Evolutionary conservation across 495 filamentous ascomycete species (phyloP).

Genomic region (Melanomma pulvis-pyrius): DNA sequence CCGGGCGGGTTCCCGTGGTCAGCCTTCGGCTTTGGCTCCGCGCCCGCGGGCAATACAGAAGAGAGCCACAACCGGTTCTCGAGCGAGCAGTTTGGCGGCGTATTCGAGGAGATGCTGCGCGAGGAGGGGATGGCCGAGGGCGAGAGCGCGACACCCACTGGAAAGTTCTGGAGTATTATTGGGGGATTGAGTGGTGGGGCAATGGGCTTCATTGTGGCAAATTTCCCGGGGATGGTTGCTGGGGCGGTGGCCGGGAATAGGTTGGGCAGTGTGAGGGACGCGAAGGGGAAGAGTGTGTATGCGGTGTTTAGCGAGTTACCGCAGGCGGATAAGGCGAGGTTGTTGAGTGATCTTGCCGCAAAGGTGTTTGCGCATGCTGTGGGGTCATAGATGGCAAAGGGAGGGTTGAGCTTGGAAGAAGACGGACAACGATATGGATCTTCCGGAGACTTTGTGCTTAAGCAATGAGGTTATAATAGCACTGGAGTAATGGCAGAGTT

Average conservation of each 20-base stretch:
- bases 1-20: slow-evolving; percentile 62
- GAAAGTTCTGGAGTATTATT: slow-evolving; percentile 82
- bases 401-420: background rate
- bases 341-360: slow-evolving; percentile 53
- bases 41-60: slow-evolving; percentile 49
- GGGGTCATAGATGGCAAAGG: slow-evolving; percentile 17
- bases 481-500: background rate
- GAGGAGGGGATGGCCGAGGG: slow-evolving; percentile 84
- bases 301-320: slow-evolving; percentile 84
- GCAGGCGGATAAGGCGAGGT: slow-evolving; percentile 72
- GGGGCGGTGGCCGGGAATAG: slow-evolving; percentile 92
- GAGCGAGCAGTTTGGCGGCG: slow-evolving; percentile 80
- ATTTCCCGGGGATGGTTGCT: slow-evolving; percentile 83
- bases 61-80: slow-evolving; percentile 54
- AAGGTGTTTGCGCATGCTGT: slow-evolving; percentile 51
- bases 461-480: background rate
- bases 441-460: background rate
- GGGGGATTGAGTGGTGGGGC: slow-evolving; percentile 87
- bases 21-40: slow-evolving; percentile 58
- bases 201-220: slow-evolving; percentile 92
- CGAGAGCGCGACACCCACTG: slow-evolving; percentile 57
- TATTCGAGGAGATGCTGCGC: slow-evolving; percentile 97
- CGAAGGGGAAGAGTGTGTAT: slow-evolving; percentile 93
- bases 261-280: slow-evolving; percentile 83
- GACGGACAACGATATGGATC: background rate